Percentiles rank a stretch among this genome's conserved stretches.
Conservation (phyloP, 1,139 yeast genomes). For the Blastobotrys ciferrii region DNA sequence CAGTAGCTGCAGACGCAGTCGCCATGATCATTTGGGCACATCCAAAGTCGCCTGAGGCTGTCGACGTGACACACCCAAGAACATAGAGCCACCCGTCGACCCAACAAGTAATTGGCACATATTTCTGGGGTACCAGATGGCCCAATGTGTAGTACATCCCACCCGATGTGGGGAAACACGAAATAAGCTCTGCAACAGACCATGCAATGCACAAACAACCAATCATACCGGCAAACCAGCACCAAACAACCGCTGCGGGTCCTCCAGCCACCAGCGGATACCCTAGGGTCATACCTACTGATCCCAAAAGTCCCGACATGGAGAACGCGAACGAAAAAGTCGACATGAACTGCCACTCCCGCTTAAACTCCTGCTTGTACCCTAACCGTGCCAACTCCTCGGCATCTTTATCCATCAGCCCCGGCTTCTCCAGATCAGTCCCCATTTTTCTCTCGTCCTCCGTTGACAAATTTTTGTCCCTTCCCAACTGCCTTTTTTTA, state of each 20-base stretch:
- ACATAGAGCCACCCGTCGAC: conserved; percentile 45
- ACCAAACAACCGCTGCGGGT: conserved; percentile 45
- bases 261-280: conserved; percentile 51
- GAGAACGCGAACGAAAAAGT: conserved; percentile 50
- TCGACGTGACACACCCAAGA: conserved; percentile 44
- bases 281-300: conserved; percentile 48
- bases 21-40: conserved; percentile 41
- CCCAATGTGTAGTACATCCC: conserved; percentile 58
- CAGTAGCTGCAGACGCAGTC: conserved; percentile 40
- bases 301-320: conserved; percentile 51
- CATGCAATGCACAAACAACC: conserved; percentile 47
- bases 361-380: conserved; percentile 38
- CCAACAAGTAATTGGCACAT: conserved; percentile 47
- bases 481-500: not conserved
- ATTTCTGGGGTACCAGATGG: conserved; percentile 50
- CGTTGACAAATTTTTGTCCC: too few relatives aligned
- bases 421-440: not conserved
- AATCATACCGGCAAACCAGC: conserved; percentile 48
- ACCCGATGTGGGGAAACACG: conserved; percentile 69
- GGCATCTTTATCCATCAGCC: conserved; percentile 11
- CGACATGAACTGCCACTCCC: conserved; percentile 52
- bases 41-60: conserved; percentile 35
- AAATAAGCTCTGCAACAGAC: conserved; percentile 58
- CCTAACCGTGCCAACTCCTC: conserved; percentile 16
- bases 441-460: too few relatives aligned